Percentiles rank a stretch among this genome's conserved stretches.
Evolutionary conservation across 1,139 yeast species (phyloP).

Genomic region (Candida sanyaensis): DNA sequence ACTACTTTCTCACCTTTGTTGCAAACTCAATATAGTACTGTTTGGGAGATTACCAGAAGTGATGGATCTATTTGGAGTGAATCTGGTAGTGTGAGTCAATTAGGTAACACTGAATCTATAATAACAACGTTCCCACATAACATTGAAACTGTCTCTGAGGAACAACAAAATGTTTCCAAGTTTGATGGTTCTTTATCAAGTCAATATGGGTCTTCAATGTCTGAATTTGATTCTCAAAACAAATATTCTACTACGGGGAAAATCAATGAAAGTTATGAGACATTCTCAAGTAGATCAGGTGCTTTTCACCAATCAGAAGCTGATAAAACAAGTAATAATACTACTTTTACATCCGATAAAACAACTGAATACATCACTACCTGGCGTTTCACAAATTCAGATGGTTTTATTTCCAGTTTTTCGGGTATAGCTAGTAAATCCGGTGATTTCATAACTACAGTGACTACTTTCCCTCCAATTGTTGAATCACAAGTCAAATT

Average conservation of each 20-base stretch:
- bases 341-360: neutral
- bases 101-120: neutral
- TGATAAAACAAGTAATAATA: neutral
- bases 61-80: conserved; percentile 17
- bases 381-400: conserved; percentile 3
- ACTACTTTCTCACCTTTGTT: neutral
- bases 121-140: neutral
- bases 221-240: neutral
- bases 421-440: conserved; percentile 9
- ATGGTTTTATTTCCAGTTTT: conserved; percentile 16
- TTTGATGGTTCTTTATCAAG: too few species aligned
- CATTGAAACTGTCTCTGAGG: too few species aligned
- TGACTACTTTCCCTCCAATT: neutral
- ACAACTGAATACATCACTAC: conserved; percentile 2
- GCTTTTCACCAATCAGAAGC: neutral
- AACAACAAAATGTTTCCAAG: too few species aligned
- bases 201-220: too few species aligned
- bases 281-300: neutral
- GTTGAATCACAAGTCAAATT: too few species aligned
- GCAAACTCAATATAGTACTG: conserved; percentile 10
- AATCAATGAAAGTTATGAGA: too few species aligned
- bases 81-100: conserved; percentile 9
- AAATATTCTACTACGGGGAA: too few species aligned
- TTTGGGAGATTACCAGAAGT: conserved; percentile 7
- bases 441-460: neutral